Evolutionary conservation across 139 green algal species (phyloP), one percentile per base, ranked within the genome.

Genomic region (Micractinium sp.): DNA sequence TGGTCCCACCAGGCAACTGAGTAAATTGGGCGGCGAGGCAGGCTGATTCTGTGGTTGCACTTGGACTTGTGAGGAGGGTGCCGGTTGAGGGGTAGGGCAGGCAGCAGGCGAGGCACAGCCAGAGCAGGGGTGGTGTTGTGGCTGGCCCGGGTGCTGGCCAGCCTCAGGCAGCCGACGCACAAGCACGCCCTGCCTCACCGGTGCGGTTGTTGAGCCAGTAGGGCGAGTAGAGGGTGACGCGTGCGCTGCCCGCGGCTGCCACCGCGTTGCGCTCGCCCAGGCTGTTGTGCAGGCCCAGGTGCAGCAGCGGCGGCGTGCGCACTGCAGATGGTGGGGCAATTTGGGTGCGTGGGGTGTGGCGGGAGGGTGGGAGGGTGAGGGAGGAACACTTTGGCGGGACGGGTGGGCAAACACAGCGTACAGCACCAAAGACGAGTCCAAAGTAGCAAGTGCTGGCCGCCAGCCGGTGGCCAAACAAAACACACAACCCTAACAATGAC

Each of bases 191-290:
- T 31, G n/a, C 29, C 53, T 29, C 2, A 82, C 71, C 95, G 0
- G 93, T 96, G 80, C 95, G 92, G 94, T 98, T 98, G 93, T 98
- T 96, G 31, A 98, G 79, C 96, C 96, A 98, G 92, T 94, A 97
- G 38, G 93, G 88, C 1, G 93, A 88, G 73, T 92, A 96, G 19
- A 98, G 67, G 0, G 93, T 93, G 36, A 97, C 84, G 5, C 85
- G 87, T 77, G 88, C 93, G 60, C 93, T 82, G 63, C 88, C 88
- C 20, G 89, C 92, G 41, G 93, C 81, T 29, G 80, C 86, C 1
- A 35, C 76, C 35, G 78, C 66, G 77, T 56, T 35, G 1, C 18
- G 25, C 53, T 92, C 87, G 27, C 85, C 74, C 83, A 92, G 86
- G 71, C 85, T 93, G 92, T 97, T 97, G 90, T 95, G 80, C 31